These are phyloP conservation scores for Botrytis aclada DNA, from an alignment of 2,329 filamentous ascomycete genomes.

Conservation along the genomic window DNA sequence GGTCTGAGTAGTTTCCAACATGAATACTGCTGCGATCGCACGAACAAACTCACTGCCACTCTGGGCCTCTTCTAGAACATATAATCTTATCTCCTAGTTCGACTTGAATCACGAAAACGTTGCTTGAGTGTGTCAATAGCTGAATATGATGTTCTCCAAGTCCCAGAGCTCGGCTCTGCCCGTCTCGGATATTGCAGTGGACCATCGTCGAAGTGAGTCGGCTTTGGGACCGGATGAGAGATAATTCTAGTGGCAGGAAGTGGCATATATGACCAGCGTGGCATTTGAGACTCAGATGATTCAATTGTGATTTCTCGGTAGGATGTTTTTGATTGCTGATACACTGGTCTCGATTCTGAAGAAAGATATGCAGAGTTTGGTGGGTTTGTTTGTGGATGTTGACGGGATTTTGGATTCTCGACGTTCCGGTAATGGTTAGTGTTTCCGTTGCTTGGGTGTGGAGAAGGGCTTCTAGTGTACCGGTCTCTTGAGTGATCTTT, in stretches of 20 bases:
- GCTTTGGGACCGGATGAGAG: background rate
- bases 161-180: background rate
- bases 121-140: background rate
- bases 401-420: background rate
- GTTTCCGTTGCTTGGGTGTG: background rate
- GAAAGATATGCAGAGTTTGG: background rate
- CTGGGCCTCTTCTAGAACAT: background rate
- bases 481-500: background rate
- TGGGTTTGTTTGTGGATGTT: background rate
- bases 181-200: background rate
- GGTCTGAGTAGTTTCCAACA: background rate
- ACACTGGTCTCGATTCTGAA: background rate
- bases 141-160: background rate
- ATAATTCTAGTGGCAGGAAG: background rate
- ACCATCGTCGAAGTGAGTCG: background rate
- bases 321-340: background rate
- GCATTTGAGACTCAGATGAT: background rate
- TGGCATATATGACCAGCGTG: conserved; percentile 7
- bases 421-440: background rate
- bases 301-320: background rate
- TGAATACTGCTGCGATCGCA: background rate
- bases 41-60: background rate
- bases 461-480: background rate
- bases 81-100: background rate
- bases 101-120: background rate